Evolutionary conservation across 768 basidiomycete genomes (phyloP).

Genomic region (Russula compacta): DNA sequence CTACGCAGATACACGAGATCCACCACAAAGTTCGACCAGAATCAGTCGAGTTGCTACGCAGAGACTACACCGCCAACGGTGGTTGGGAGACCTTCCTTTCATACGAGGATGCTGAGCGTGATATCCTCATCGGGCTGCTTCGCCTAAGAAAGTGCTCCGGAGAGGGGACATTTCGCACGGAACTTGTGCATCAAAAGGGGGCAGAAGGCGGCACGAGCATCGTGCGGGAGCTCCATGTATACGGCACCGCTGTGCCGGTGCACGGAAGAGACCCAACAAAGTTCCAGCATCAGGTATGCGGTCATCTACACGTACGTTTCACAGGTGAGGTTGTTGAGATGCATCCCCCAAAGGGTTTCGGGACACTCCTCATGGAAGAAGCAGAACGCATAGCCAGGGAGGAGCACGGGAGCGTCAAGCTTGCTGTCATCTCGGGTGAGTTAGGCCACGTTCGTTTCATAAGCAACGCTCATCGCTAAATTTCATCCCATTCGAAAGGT

Average conservation of each 20-base stretch:
- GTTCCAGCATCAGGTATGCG: slow-evolving; percentile 81
- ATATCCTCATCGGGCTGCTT: slow-evolving; percentile 90
- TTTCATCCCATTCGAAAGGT: slow-evolving; percentile 35
- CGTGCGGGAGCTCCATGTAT: slow-evolving; percentile 93
- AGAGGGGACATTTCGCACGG: slow-evolving; percentile 93
- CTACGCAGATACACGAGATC: slow-evolving; percentile 84
- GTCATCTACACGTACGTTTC: not conserved
- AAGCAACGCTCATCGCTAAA: not conserved
- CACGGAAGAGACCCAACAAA: slow-evolving; percentile 97
- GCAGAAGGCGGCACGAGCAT: slow-evolving; percentile 81
- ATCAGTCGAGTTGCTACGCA: slow-evolving; percentile 86
- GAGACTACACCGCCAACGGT: slow-evolving; percentile 95
- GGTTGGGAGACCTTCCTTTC: slow-evolving; percentile 99
- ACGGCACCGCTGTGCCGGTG: slow-evolving; percentile 95
- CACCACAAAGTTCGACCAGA: slow-evolving; percentile 96
- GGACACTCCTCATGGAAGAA: slow-evolving; percentile 97
- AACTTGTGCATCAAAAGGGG: slow-evolving; percentile 59
- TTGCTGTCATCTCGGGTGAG: slow-evolving; percentile 94
- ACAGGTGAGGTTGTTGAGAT: not conserved
- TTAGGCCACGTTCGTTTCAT: not conserved
- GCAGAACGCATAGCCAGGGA: slow-evolving; percentile 96
- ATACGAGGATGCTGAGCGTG: slow-evolving; percentile 95
- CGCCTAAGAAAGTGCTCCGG: slow-evolving; percentile 92
- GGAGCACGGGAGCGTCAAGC: slow-evolving; percentile 90
- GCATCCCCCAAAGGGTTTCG: slow-evolving; percentile 69